These are phyloP conservation scores for Gautieria morchelliformis DNA, from an alignment of 768 basidiomycete genomes.

Conservation along the genomic window DNA sequence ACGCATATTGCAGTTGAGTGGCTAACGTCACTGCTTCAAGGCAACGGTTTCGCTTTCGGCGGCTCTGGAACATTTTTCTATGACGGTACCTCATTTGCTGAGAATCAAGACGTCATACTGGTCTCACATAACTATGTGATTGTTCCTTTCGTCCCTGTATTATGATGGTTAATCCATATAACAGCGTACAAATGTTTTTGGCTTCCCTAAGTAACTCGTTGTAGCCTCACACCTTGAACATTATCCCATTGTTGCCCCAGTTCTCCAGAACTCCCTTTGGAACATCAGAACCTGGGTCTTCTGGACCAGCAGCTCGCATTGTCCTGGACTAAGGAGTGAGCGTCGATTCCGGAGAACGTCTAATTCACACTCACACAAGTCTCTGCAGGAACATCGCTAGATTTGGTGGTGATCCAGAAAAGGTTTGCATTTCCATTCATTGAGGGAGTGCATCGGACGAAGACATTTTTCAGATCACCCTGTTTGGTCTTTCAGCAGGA, in stretches of 20 bases:
- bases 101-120: conserved; percentile 5
- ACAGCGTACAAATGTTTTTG: conserved; percentile 9
- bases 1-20: not conserved
- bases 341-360: not conserved
- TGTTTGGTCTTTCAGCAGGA: conserved; percentile 6
- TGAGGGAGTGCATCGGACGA: not conserved
- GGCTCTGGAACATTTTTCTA: conserved; percentile 7
- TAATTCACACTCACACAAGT: not conserved
- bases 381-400: conserved; percentile 6
- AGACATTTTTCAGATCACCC: not conserved
- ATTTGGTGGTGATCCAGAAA: conserved; percentile 8
- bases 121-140: conserved; percentile 7
- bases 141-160: not conserved
- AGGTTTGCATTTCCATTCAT: not conserved
- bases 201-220: not conserved
- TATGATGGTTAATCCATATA: not conserved
- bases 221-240: not conserved
- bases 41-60: conserved; percentile 5
- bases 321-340: conserved; percentile 3
- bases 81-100: conserved; percentile 4
- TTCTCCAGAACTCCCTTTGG: conserved; percentile 1
- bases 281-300: conserved; percentile 4
- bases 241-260: not conserved
- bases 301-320: conserved; percentile 8
- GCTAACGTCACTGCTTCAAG: not conserved